phyloP scores from a whole-genome alignment of 768 basidiomycete species.

The Lentinula sp. region DNA sequence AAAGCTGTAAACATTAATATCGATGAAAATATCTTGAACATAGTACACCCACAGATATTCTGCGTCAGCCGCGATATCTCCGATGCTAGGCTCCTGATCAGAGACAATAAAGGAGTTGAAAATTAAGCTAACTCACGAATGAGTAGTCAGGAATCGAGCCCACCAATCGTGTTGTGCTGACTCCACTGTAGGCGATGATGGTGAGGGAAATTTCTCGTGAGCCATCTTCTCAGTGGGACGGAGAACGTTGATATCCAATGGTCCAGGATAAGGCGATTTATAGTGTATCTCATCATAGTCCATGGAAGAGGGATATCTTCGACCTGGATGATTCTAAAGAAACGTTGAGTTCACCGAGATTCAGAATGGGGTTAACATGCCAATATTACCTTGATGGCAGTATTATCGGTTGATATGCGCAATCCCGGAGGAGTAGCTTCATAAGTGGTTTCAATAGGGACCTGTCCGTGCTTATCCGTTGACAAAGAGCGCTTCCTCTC shows the following conservation, averaged over 20 bases:
- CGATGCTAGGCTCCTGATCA: constrained; percentile 28
- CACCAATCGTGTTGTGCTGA: constrained; percentile 36
- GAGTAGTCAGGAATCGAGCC: constrained; percentile 30
- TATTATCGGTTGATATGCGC: constrained; percentile 18
- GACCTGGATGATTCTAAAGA: constrained; percentile 18
- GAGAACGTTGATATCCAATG: constrained; percentile 30
- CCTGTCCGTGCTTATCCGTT: constrained; percentile 11
- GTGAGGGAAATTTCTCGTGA: constrained; percentile 26
- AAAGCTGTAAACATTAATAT: constrained; percentile 36
- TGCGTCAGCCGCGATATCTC: constrained; percentile 45
- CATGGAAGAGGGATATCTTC: constrained; percentile 13
- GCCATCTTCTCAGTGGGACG: constrained; percentile 21
- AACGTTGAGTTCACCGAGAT: not conserved
- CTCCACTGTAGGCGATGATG: constrained; percentile 26
- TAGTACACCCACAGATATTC: constrained; percentile 39
- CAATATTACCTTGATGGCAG: not conserved
- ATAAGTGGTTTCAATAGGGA: not conserved
- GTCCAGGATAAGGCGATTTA: constrained; percentile 30
- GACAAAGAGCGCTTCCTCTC: constrained; percentile 18
- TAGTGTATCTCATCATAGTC: constrained; percentile 30
- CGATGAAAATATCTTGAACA: not conserved
- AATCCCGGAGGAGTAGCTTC: constrained; percentile 14
- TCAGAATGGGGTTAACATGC: not conserved
- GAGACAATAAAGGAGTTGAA: not conserved
- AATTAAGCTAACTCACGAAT: constrained; percentile 23